Evolutionary conservation across 2,329 filamentous ascomycete species (phyloP).

Genomic region (Aspergillus neotritici): DNA sequence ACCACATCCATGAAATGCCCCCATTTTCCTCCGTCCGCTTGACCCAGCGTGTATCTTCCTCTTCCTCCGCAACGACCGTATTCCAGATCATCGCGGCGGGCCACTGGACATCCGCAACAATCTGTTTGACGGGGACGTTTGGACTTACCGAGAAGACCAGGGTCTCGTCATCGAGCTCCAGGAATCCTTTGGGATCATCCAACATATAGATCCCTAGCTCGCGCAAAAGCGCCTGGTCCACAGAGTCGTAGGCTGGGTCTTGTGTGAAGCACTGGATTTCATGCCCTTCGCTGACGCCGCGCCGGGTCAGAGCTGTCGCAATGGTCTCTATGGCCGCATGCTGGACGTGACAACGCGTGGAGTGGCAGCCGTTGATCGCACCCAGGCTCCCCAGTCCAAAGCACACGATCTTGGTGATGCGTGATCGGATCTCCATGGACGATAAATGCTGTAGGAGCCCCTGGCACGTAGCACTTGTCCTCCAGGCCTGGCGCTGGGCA

Average conservation of each 20-base stretch:
- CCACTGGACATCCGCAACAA: slow-evolving; percentile 36
- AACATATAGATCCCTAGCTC: slow-evolving; percentile 17
- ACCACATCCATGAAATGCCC: slow-evolving; percentile 15
- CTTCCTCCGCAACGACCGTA: slow-evolving; percentile 7
- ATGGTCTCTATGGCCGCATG: slow-evolving; percentile 23
- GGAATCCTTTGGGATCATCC: slow-evolving; percentile 31
- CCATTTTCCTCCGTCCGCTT: slow-evolving; percentile 10
- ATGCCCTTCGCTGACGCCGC: not conserved
- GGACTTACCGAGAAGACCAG: slow-evolving; percentile 33
- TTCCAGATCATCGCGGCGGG: slow-evolving; percentile 30
- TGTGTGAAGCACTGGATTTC: slow-evolving; percentile 22
- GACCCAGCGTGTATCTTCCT: slow-evolving; percentile 9
- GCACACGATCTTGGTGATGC: slow-evolving; percentile 21
- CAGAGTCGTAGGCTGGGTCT: slow-evolving; percentile 23
- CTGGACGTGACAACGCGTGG: slow-evolving; percentile 15
- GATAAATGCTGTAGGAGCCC: slow-evolving; percentile 11
- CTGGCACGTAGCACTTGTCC: slow-evolving; percentile 13
- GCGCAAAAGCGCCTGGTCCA: slow-evolving; percentile 15
- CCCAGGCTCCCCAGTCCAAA: slow-evolving; percentile 19
- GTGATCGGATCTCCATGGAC: not conserved
- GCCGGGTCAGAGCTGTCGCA: slow-evolving; percentile 10
- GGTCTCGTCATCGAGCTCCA: slow-evolving; percentile 34
- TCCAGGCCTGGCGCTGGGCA: slow-evolving; percentile 14
- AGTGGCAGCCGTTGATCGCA: not conserved
- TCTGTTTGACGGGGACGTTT: slow-evolving; percentile 33